A percentile compares a stretch with the other conserved stretches of the same genome.
Conservation (phyloP, 2,329 filamentous ascomycete genomes). For the Geosmithia putterillii region DNA sequence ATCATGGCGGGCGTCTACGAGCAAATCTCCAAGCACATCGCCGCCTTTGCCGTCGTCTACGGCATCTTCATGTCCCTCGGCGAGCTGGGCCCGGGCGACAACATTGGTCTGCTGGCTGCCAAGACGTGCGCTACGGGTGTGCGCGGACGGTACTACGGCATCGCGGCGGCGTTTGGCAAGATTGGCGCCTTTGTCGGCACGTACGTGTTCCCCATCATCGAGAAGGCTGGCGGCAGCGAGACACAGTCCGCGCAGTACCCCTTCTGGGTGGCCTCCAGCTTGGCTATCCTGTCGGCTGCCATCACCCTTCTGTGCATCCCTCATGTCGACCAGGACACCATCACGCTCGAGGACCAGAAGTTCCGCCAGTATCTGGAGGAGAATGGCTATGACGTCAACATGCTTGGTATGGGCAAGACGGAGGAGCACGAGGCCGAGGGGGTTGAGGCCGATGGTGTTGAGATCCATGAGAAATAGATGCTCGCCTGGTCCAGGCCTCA, state of each 20-base stretch:
- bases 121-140: slow-evolving; percentile 84
- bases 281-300: slow-evolving; percentile 64
- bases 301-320: slow-evolving; percentile 54
- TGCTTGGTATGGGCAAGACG: slow-evolving; percentile 31
- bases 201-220: slow-evolving; percentile 67
- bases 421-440: too few species aligned
- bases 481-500: too few species aligned
- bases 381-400: slow-evolving; percentile 63
- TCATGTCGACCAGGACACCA: slow-evolving; percentile 74
- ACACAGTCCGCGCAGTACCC: slow-evolving; percentile 65
- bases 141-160: slow-evolving; percentile 61
- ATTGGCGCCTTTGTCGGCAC: slow-evolving; percentile 78
- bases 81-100: slow-evolving; percentile 71
- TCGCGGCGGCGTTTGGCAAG: slow-evolving; percentile 63
- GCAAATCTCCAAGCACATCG: slow-evolving; percentile 44
- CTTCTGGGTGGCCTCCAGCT: slow-evolving; percentile 70
- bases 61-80: slow-evolving; percentile 24
- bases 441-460: too few species aligned
- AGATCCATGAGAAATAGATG: too few species aligned
- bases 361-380: slow-evolving; percentile 64
- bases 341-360: slow-evolving; percentile 60
- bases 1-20: slow-evolving; percentile 76
- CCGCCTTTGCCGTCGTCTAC: slow-evolving; percentile 22
- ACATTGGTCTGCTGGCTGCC: slow-evolving; percentile 76
- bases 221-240: slow-evolving; percentile 40